Base-by-base conservation (phyloP, 495 filamentous ascomycete species). In the Talaromyces ruber region DNA sequence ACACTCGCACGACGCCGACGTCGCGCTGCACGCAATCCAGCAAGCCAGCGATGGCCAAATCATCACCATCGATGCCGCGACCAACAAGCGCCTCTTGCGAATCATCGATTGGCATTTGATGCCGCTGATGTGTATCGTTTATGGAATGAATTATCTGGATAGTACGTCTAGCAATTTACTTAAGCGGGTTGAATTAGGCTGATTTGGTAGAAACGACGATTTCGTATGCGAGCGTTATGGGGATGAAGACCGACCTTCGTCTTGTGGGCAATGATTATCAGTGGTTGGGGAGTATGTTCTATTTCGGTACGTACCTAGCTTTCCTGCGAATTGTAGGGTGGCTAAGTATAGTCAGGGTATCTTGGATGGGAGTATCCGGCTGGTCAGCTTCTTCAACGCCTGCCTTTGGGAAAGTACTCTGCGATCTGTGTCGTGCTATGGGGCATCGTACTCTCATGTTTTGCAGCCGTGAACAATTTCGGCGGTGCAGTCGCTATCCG, bases 311-410 rank as follows among this genome's bases (percentile, higher is more conserved):
- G 70, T 64, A n/a, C 45, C n/a, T 51, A 34, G n/a, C 14, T 57
- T 21, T 30, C 26, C n/a, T 24, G 29, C 29, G 25, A 24, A n/a
- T n/a, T n/a, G n/a, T n/a, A n/a, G n/a, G n/a, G n/a, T n/a, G n/a
- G n/a, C n/a, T n/a, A n/a, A n/a, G n/a, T n/a, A n/a, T n/a, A n/a
- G n/a, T n/a, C n/a, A 80, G 79, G 84, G 9, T 88, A 87, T 65
- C 76, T 88, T n/a, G 77, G 79, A 9, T 85, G 80, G 77, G 85
- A 87, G 66, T 87, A 85, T 66, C 84, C 84, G 1, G 86, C 84
- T 29, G 84, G 81, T 55, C 76, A 80, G 32, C 77, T 88, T 8
- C 78, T 87, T 14, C 83, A 86, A 64, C 76, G 77, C 3, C 67
- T 86, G 1, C 84, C 84, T 3, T 66, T 86, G 9, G 84, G 81